Evolutionary conservation across 2,329 filamentous ascomycete species (phyloP).

Genomic region (Phoma sp.): DNA sequence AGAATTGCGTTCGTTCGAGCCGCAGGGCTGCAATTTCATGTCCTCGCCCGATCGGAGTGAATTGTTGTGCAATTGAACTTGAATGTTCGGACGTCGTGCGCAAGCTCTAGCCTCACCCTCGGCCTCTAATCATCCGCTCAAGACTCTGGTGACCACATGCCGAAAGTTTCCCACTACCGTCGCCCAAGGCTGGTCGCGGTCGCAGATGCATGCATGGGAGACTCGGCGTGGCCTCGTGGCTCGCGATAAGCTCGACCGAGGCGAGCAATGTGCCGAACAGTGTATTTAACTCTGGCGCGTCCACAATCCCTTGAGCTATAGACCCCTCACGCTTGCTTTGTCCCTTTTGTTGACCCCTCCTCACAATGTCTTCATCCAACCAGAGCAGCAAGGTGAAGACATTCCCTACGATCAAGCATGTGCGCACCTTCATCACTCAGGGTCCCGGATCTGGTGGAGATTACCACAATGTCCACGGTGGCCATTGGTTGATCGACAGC

Average conservation of each 20-base stretch:
- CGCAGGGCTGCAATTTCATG: too few species aligned
- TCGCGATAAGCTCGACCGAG: slow-evolving; percentile 42
- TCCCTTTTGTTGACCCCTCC: slow-evolving; percentile 2
- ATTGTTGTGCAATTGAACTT: too few species aligned
- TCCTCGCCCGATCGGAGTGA: too few species aligned
- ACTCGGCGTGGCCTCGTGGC: slow-evolving; percentile 19
- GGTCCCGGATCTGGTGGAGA: slow-evolving; percentile 70
- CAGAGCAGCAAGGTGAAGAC: slow-evolving; percentile 48
- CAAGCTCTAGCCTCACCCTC: slow-evolving; percentile 6
- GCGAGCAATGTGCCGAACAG: slow-evolving; percentile 18
- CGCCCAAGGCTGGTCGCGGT: not conserved
- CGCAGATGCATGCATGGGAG: slow-evolving; percentile 5
- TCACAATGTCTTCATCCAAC: slow-evolving; percentile 37
- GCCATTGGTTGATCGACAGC: slow-evolving; percentile 83
- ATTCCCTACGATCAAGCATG: slow-evolving; percentile 78
- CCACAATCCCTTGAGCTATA: slow-evolving; percentile 19
- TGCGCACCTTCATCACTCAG: slow-evolving; percentile 74
- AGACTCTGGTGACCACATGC: slow-evolving; percentile 10
- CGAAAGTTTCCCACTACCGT: slow-evolving; percentile 11
- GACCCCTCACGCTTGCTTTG: slow-evolving; percentile 24
- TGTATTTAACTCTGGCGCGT: slow-evolving; percentile 30
- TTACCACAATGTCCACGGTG: slow-evolving; percentile 87
- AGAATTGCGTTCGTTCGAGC: too few species aligned
- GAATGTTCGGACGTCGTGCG: not conserved
- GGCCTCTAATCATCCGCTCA: slow-evolving; percentile 14